Evolutionary conservation across 192 early-diverging fungal species (phyloP), one percentile per base, ranked within the genome.

Genomic region (Entomortierella beljakovae): DNA sequence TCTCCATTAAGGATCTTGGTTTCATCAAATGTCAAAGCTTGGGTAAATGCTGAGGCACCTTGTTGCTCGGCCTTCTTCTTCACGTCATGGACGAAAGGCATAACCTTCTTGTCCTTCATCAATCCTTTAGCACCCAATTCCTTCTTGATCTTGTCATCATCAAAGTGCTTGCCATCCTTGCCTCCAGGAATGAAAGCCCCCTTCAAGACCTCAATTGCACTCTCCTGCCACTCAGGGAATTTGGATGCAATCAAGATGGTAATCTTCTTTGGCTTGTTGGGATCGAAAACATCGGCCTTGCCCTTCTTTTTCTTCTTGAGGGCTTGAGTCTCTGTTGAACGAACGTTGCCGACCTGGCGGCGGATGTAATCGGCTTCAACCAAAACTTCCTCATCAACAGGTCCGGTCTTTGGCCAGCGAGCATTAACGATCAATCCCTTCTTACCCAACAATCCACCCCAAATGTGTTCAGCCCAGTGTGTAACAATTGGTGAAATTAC

Each of bases 141-240:
- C 8, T 83, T 90, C 51, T 92, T 85, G 51, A 93, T 82, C 74
- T 92, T 90, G 70, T 89, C 91, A 60, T 94, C 92, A 64, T 90
- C 88, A 73, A 97, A 93, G 34, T 84, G 80, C 49, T 81, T 90
- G 35, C 69, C 77, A 46, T 77, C 62, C 53, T 91, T 83, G 70
- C 81, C 90, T 67, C 86, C 79, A n/a, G 85, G 82, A 68, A 83
- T 34, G 57, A 70, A 79, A 13, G 75, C 58, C 20, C 42, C 57
- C 61, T 79, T 86, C 50, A 94, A 74, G 26, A 87, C 85, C 13
- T 57, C 76, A 48, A 84, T 79, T 25, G 87, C 83, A 3, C 81
- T 85, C 51, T 96, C 93, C 83, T 99, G 98, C 98, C 98, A 99
- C 70, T 87, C 90, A 26, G 98, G 97, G 90, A 95, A 98, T 56